Conservation (phyloP, 2,329 filamentous ascomycete genomes). For the Colletotrichum phormii region DNA sequence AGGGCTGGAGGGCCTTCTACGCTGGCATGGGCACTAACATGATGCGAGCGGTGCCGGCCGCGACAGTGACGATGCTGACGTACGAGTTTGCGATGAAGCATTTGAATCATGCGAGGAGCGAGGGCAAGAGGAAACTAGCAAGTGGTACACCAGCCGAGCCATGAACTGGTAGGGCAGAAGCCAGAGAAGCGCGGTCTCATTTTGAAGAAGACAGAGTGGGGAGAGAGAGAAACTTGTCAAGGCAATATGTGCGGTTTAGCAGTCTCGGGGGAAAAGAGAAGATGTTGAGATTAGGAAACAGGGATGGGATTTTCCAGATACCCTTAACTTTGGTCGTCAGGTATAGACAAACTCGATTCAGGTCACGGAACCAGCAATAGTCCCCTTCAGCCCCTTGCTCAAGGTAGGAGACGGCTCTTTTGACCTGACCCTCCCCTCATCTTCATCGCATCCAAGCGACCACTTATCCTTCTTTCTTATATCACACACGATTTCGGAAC, state of each 20-base stretch:
- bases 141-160: conserved; percentile 21
- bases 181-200: conserved; percentile 40
- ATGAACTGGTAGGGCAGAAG: conserved; percentile 15
- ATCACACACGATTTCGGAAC: not conserved
- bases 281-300: conserved; percentile 34
- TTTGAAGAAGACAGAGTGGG: not conserved
- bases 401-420: not conserved
- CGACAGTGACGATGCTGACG: conserved; percentile 97
- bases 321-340: conserved; percentile 48
- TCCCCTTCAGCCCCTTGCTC: not conserved
- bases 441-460: conserved; percentile 16
- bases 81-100: conserved; percentile 82
- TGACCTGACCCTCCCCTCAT: not conserved
- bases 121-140: conserved; percentile 50
- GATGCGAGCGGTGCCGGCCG: conserved; percentile 93
- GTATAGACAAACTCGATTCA: conserved; percentile 49
- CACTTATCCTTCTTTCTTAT: not conserved
- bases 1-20: conserved; percentile 97
- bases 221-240: conserved; percentile 5
- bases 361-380: conserved; percentile 36
- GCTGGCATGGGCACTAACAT: conserved; percentile 98
- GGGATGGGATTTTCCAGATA: conserved; percentile 44
- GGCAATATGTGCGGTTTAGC: conserved; percentile 15
- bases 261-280: conserved; percentile 6
- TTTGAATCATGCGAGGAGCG: conserved; percentile 57